Evolutionary conservation across 169 alveolate species (phyloP).

Genomic region (Eimeria acervulina): DNA sequence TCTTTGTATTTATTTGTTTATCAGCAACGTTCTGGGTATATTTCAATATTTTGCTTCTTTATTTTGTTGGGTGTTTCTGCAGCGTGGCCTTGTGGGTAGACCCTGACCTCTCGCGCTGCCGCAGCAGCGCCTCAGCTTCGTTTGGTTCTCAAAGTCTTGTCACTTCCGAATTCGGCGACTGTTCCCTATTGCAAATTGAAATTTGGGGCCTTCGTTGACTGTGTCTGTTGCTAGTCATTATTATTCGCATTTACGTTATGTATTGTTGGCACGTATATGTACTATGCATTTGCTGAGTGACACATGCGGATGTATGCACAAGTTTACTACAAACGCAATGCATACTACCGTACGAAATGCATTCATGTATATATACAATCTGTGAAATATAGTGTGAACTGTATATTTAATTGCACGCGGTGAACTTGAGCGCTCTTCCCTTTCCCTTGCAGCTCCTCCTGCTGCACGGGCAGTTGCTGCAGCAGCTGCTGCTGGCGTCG

Average conservation of each 20-base stretch:
- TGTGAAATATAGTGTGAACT: background rate
- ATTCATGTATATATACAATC: background rate
- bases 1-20: background rate
- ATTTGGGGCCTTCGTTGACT: slow-evolving; percentile 44
- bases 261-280: background rate
- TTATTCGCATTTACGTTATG: background rate
- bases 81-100: slow-evolving; percentile 65
- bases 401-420: background rate
- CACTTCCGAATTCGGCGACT: slow-evolving; percentile 17
- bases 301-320: background rate
- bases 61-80: background rate
- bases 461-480: slow-evolving; percentile 38
- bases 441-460: background rate
- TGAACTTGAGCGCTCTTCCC: background rate
- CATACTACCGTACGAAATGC: background rate
- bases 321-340: background rate
- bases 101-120: slow-evolving; percentile 60
- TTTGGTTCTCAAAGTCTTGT: slow-evolving; percentile 15
- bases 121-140: slow-evolving; percentile 49
- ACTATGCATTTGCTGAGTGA: slow-evolving; percentile 1
- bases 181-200: slow-evolving; percentile 15
- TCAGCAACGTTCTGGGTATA: too few species aligned
- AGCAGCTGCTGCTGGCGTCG: slow-evolving; percentile 23
- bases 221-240: background rate
- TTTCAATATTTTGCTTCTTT: background rate